A percentile compares a stretch with the other conserved stretches of the same genome.
phyloP scores from a whole-genome alignment of 768 basidiomycete genomes.

The Neoboletus subvelutipes region DNA sequence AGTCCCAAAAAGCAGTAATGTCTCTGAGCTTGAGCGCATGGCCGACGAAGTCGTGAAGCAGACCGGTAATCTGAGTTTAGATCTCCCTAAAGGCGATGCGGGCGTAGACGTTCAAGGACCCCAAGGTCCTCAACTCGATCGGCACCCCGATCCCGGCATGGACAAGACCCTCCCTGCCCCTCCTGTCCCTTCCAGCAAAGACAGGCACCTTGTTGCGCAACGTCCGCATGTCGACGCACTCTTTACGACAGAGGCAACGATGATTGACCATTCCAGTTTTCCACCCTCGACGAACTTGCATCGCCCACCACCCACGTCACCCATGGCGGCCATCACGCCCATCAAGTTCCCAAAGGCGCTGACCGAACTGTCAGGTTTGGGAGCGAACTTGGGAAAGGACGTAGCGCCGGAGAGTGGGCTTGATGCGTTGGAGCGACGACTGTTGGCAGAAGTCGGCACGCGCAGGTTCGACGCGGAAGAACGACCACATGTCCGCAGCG shows the following conservation, averaged over 20 bases:
- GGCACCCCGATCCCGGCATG: slow-evolving; percentile 19
- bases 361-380: slow-evolving; percentile 25
- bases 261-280: slow-evolving; percentile 7
- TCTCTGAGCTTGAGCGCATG: slow-evolving; percentile 70
- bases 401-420: slow-evolving; percentile 51
- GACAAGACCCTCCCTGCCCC: slow-evolving; percentile 65
- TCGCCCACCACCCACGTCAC: slow-evolving; percentile 50
- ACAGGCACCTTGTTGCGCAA: slow-evolving; percentile 12
- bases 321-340: slow-evolving; percentile 43
- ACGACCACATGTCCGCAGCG: slow-evolving; percentile 37
- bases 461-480: slow-evolving; percentile 38
- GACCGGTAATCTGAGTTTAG: slow-evolving; percentile 27
- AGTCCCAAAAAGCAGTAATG: slow-evolving; percentile 40
- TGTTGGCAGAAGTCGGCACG: slow-evolving; percentile 74
- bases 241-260: slow-evolving; percentile 21
- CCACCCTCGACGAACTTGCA: slow-evolving; percentile 17
- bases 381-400: slow-evolving; percentile 22
- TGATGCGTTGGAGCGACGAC: slow-evolving; percentile 67
- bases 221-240: slow-evolving; percentile 33
- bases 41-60: slow-evolving; percentile 52
- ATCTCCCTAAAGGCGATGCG: slow-evolving; percentile 24
- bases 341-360: slow-evolving; percentile 37
- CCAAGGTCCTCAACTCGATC: slow-evolving; percentile 16
- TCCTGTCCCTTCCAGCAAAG: slow-evolving; percentile 50
- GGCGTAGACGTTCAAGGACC: slow-evolving; percentile 19